Base-by-base conservation (phyloP, 2,329 filamentous ascomycete species). In the Lecanicillium sp. region DNA sequence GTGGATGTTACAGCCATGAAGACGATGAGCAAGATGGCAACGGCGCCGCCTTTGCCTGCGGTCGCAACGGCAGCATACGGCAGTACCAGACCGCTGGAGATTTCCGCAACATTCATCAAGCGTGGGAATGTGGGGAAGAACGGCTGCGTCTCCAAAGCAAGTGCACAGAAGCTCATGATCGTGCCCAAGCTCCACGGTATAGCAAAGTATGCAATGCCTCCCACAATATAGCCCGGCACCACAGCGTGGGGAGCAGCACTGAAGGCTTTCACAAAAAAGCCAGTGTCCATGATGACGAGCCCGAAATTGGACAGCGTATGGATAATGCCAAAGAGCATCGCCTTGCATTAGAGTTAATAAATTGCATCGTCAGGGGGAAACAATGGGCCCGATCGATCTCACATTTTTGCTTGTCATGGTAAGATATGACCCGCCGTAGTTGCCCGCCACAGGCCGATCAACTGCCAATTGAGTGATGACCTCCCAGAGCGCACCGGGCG, bases 1-100 rank as follows among this genome's bases (percentile, higher is more conserved):
- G 73, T 77, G 0, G 71, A 75, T 1, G 83, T 87, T n/a, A 87
- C 82, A 2, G 84, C 85, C 84, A 88, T 87, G 69, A 88, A 87
- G 10, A 84, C 79, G 46, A 87, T 74, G 4, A 89, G 66, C 0
- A 87, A 69, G 1, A 84, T 79, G 0, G 81, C 84, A 2, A 77
- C 80, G 0, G 84, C 84, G 39, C 85, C 85, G 8, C 84, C 84
- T 53, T 81, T 83, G 0, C 85, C 85, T 2, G 86, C 74, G 23
- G 88, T 64, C 2, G 84, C 81, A 21, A 85, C 78, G 0, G 85
- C 82, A 2, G 82, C 84, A 51, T 85, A 82, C 0, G 85, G 84
- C 3, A 88, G 67, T 0, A 87, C 84, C 1, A 89, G 69, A 0
- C 84, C 84, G 12, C 82, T 81, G 2, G 75, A 78, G 3, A 88